Evolutionary conservation across 2,329 filamentous ascomycete genomes (phyloP).

Genomic region (Microdochium bolleyi): DNA sequence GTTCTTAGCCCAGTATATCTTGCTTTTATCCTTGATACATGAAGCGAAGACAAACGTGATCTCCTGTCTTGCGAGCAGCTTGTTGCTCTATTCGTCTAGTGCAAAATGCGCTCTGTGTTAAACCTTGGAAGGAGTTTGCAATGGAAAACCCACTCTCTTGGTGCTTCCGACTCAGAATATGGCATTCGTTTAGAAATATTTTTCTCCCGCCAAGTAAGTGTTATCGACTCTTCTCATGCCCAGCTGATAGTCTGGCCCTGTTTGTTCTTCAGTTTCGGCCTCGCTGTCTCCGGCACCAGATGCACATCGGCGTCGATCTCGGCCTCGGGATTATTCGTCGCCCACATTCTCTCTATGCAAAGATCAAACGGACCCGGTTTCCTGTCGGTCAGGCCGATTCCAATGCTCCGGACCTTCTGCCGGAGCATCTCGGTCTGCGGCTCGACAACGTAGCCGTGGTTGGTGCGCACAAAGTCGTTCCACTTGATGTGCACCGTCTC

Average conservation of each 20-base stretch:
- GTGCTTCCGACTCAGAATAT: no score
- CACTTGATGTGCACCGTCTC: constrained; percentile 90
- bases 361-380: constrained; percentile 84
- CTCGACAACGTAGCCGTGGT: constrained; percentile 85
- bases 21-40: no score
- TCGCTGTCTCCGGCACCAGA: not conserved
- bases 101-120: no score
- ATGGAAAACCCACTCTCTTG: no score
- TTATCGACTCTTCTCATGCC: constrained; percentile 6
- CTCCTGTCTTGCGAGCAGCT: no score
- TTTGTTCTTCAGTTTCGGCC: constrained; percentile 26
- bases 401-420: constrained; percentile 77
- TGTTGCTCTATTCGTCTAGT: no score
- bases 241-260: constrained; percentile 33
- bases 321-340: constrained; percentile 60
- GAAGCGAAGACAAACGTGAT: no score
- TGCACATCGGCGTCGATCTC: constrained; percentile 7
- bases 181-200: no score
- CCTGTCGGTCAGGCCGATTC: constrained; percentile 82
- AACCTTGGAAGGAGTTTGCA: no score
- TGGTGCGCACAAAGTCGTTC: constrained; percentile 91
- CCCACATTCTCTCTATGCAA: constrained; percentile 80
- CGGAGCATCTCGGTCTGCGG: constrained; percentile 85
- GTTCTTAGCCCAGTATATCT: no score
- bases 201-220: no score